Evolutionary conservation across 169 alveolate species (phyloP).

Genomic region (Perkinsus olseni): DNA sequence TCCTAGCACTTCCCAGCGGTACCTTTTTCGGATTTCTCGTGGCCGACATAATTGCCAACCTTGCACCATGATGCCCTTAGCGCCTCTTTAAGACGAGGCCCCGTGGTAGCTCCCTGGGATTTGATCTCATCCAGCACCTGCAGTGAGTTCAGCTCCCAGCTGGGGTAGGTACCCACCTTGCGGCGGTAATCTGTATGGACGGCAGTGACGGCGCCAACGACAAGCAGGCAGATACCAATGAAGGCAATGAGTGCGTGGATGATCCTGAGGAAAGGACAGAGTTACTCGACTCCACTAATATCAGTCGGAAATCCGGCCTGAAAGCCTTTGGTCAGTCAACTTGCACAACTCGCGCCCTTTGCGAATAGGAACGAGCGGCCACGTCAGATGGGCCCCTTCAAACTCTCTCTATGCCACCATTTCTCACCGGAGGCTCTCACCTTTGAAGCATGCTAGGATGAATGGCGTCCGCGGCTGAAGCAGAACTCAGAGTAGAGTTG

Average conservation of each 20-base stretch:
- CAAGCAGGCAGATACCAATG: background rate
- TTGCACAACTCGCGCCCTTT: too few relatives aligned
- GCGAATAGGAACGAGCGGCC: too few relatives aligned
- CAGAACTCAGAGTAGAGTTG: too few relatives aligned
- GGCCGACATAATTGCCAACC: background rate
- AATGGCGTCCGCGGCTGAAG: too few relatives aligned
- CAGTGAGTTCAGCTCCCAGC: background rate
- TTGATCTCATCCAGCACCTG: background rate
- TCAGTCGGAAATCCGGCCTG: too few relatives aligned
- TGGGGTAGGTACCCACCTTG: background rate
- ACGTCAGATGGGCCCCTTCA: too few relatives aligned
- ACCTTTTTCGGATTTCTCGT: background rate
- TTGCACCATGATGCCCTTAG: background rate
- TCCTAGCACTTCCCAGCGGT: background rate
- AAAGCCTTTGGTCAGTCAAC: too few relatives aligned
- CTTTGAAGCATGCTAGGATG: too few relatives aligned
- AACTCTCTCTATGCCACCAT: too few relatives aligned
- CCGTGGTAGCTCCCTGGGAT: background rate
- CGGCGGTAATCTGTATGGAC: background rate
- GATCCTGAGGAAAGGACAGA: background rate
- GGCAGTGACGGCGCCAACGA: background rate
- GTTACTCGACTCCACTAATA: too few relatives aligned
- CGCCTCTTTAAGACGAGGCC: background rate
- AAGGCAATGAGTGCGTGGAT: background rate
- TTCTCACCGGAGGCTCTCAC: too few relatives aligned